Base-by-base conservation (phyloP, 2,329 filamentous ascomycete genomes). In the Chaetomiaceae sp. region DNA sequence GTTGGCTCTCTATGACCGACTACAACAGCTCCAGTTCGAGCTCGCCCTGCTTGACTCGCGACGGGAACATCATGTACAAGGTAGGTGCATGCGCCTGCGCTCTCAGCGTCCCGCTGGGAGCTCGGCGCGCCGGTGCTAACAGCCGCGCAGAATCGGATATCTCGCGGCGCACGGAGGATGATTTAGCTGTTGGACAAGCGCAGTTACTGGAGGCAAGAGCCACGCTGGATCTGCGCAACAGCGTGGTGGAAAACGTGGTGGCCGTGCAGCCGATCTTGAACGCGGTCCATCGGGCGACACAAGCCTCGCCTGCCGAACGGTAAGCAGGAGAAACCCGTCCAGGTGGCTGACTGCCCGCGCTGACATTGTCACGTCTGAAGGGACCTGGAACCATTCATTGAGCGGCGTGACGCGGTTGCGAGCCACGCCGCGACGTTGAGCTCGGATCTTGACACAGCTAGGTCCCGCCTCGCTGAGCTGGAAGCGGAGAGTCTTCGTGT, bases 211-310 rank as follows among this genome's bases (percentile, higher is more conserved):
- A 88, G 56, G 79, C 86, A 20, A 81, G 81, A 59, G 81, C 86
- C 45, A 74, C 74, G 48, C 86, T 87, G 64, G 74, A 79, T 33
- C 71, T 91, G 46, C 80, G 80, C 52, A 83, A 83, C 61, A 80
- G 80, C 50, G 81, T 86, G 18, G 72, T 83, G 18, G 79, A 85
- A 51, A 80, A 75, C 38, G 79, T 87, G 43, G 66, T 93, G 54
- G 79, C 80, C 56, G 81, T 82, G 47, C 84, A 88, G 57, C 87
- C 88, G 7, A 81, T 86, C 33, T 69, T 94, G 47, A 87, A 86
- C 59, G 84, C 88, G 6, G 80, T 91, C 32, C 86, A 94, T 62
- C 70, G 77, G 49, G 81, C 81, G 35, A 77, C 76, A 11, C 74
- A 78, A 49, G 76, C 79, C 15, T 78, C 79, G 2, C 76, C 78